Conservation (phyloP, 352 stramenopile species). For the Poterioochromonas sp. region DNA sequence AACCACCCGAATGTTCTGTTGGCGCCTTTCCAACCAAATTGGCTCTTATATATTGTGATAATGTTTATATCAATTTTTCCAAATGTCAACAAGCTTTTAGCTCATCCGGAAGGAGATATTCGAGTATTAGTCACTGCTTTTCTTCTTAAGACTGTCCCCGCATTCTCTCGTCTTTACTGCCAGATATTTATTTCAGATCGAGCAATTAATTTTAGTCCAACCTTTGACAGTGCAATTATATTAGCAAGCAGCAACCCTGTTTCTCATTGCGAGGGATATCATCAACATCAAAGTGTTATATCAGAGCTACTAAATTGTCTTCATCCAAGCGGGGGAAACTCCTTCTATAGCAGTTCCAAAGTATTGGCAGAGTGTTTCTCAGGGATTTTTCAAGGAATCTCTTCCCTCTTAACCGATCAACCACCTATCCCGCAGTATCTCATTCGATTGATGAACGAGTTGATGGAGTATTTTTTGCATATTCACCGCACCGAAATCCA, state of each 20-base stretch:
- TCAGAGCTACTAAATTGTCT: background rate
- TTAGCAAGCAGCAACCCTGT: background rate
- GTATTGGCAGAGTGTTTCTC: too few species aligned
- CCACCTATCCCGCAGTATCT: constrained; percentile 26
- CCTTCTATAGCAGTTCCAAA: too few species aligned
- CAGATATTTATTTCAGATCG: too few species aligned
- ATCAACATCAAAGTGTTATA: background rate
- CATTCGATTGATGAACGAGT: background rate
- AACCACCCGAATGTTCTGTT: too few species aligned
- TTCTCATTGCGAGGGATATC: background rate
- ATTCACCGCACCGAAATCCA: background rate
- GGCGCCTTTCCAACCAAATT: too few species aligned
- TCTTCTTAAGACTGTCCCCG: background rate
- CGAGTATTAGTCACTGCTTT: background rate
- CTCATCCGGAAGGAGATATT: constrained; percentile 24
- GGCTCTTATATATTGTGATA: too few species aligned
- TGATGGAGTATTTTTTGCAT: background rate
- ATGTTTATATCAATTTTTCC: too few species aligned
- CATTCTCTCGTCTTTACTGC: background rate
- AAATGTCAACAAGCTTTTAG: background rate
- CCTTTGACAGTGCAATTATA: too few species aligned
- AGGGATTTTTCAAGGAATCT: background rate
- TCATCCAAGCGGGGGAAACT: too few species aligned
- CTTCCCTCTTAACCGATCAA: background rate
- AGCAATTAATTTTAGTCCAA: too few species aligned